Evolutionary conservation across 495 filamentous ascomycete species (phyloP).

Genomic region (Daldinia vernicosa): DNA sequence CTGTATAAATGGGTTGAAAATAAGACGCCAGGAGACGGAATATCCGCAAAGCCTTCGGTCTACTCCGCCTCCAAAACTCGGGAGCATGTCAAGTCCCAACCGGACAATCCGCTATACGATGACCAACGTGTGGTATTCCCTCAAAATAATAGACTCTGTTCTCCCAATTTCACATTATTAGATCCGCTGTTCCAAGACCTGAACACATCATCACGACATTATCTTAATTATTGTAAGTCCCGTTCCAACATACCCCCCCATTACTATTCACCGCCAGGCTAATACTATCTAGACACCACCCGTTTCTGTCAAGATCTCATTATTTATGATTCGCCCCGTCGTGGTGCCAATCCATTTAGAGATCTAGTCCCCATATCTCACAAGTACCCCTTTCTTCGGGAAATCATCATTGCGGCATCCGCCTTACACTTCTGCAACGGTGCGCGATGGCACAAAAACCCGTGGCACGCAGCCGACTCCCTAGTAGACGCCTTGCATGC

Average conservation of each 20-base stretch:
- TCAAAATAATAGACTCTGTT: slow-evolving; percentile 20
- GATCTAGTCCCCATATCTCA: slow-evolving; percentile 57
- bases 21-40: slow-evolving; percentile 36
- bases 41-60: slow-evolving; percentile 3
- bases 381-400: slow-evolving; percentile 55
- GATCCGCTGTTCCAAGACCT: slow-evolving; percentile 53
- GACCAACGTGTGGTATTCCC: background rate
- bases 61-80: background rate
- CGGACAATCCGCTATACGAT: background rate
- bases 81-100: slow-evolving; percentile 7
- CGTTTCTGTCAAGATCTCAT: slow-evolving; percentile 63
- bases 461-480: slow-evolving; percentile 29
- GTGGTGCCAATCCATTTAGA: slow-evolving; percentile 60
- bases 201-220: slow-evolving; percentile 51
- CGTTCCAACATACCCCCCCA: background rate
- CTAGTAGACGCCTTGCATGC: slow-evolving; percentile 60
- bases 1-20: slow-evolving; percentile 54
- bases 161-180: slow-evolving; percentile 37
- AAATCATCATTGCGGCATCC: slow-evolving; percentile 62
- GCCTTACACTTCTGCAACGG: slow-evolving; percentile 63
- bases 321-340: slow-evolving; percentile 58
- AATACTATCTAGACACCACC: slow-evolving; percentile 52
- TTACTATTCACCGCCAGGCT: slow-evolving; percentile 1
- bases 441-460: slow-evolving; percentile 22
- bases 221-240: slow-evolving; percentile 52